Conservation (phyloP, 2,329 filamentous ascomycete genomes). For the Plectosphaerella cucumerina region DNA sequence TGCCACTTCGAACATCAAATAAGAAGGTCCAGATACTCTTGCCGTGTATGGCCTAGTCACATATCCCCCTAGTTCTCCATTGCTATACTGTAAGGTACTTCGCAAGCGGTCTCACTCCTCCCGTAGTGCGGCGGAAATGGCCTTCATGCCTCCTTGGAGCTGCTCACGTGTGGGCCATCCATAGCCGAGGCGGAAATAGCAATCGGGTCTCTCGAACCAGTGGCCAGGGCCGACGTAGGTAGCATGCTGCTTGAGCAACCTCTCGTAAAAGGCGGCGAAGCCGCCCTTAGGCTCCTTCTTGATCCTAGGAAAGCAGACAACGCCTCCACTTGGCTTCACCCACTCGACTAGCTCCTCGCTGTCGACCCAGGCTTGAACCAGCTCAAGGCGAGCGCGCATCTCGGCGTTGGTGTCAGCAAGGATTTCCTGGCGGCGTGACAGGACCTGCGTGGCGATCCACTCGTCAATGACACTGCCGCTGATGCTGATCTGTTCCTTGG, state of each 20-base stretch:
- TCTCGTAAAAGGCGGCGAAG: constrained; percentile 11
- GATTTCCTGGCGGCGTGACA: constrained; percentile 9
- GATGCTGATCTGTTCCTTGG: constrained; percentile 19
- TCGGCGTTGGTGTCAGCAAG: constrained; percentile 9
- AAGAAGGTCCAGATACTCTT: too few species aligned
- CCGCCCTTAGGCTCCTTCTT: constrained; percentile 15
- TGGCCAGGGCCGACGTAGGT: constrained; percentile 18
- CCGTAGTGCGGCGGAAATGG: constrained; percentile 13
- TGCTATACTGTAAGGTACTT: too few species aligned
- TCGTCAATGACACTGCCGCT: constrained; percentile 17
- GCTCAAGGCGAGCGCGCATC: constrained; percentile 14
- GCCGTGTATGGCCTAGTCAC: too few species aligned
- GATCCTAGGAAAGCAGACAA: constrained; percentile 18
- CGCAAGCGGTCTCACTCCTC: too few species aligned
- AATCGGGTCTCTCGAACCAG: constrained; percentile 18
- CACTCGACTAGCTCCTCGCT: constrained; percentile 18
- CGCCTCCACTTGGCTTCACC: constrained; percentile 16
- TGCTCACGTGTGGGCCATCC: constrained; percentile 17
- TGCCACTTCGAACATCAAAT: too few species aligned
- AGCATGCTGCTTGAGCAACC: constrained; percentile 13
- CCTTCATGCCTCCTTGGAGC: constrained; percentile 14
- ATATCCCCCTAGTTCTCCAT: too few species aligned
- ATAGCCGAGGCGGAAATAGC: constrained; percentile 18
- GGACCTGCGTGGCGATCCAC: constrained; percentile 15
- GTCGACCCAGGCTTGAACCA: constrained; percentile 15